Evolutionary conservation across 768 basidiomycete genomes (phyloP).

Genomic region (Mycena sanguinolenta): DNA sequence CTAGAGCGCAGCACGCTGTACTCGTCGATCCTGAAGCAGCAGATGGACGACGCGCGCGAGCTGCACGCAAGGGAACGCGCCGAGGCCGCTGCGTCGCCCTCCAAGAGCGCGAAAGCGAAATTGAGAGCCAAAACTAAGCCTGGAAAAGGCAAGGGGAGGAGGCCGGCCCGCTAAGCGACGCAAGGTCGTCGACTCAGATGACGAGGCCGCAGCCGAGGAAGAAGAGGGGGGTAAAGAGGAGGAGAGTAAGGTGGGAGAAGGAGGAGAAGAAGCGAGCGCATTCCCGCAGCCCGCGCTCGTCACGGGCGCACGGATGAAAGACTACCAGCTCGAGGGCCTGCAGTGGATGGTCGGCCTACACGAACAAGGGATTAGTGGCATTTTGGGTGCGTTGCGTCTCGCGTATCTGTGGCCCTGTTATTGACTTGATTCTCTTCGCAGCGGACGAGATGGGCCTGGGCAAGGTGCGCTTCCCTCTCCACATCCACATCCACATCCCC

Average conservation of each 20-base stretch:
- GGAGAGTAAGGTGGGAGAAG: no score
- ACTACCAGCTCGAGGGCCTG: conserved; percentile 94
- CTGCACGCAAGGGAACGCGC: background rate
- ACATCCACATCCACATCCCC: background rate
- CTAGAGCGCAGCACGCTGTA: conserved; percentile 28
- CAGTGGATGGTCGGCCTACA: conserved; percentile 95
- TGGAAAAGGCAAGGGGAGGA: background rate
- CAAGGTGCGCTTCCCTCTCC: conserved; percentile 64
- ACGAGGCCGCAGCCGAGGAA: conserved; percentile 26
- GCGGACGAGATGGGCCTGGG: conserved; percentile 98
- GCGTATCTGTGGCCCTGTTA: background rate
- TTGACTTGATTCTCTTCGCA: conserved; percentile 43
- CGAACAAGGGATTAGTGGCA: conserved; percentile 87
- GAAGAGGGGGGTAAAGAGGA: no score
- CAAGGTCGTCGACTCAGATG: conserved; percentile 40
- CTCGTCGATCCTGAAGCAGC: conserved; percentile 15
- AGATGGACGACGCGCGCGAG: conserved; percentile 29
- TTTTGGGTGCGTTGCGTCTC: conserved; percentile 71
- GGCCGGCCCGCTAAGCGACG: conserved; percentile 19
- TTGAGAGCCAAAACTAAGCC: background rate
- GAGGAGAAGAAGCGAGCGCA: conserved; percentile 40
- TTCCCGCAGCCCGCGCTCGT: conserved; percentile 84
- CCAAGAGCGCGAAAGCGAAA: no score
- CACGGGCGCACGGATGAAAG: conserved; percentile 87
- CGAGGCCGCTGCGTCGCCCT: background rate